phyloP scores from a whole-genome alignment of 306 rosid genomes.

The Quercus glauca region DNA sequence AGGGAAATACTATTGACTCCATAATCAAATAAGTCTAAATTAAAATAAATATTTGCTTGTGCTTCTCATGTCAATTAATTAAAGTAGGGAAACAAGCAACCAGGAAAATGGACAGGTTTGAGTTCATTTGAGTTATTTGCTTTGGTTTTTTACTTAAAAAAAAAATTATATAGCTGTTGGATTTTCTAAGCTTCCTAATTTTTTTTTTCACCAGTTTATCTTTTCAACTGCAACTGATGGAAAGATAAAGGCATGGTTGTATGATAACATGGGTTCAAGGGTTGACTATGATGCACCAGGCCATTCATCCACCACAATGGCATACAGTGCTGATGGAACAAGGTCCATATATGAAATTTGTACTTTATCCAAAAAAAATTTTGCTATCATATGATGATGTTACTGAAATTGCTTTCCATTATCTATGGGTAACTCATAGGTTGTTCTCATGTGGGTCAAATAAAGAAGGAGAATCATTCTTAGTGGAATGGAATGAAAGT shows the following conservation, averaged over 20 bases:
- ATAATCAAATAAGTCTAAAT: too few relatives aligned
- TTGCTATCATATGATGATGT: conserved; percentile 12
- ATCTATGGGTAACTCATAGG: conserved; percentile 42
- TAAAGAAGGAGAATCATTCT: conserved; percentile 94
- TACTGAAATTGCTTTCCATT: conserved; percentile 11
- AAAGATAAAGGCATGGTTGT: conserved; percentile 99
- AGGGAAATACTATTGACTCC: too few relatives aligned
- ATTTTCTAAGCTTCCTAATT: conserved; percentile 7
- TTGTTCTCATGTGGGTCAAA: conserved; percentile 95
- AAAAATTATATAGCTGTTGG: not conserved
- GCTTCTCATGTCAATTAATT: not conserved
- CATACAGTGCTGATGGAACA: conserved; percentile 93
- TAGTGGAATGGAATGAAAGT: conserved; percentile 99
- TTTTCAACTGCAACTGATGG: conserved; percentile 99
- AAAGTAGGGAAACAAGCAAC: not conserved
- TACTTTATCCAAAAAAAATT: not conserved
- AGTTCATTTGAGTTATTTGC: not conserved
- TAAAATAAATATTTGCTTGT: too few relatives aligned
- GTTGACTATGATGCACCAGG: conserved; percentile 99
- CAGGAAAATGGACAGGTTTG: not conserved
- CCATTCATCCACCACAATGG: conserved; percentile 90
- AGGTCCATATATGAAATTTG: conserved; percentile 47
- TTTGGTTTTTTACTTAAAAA: not conserved
- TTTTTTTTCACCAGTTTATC: conserved; percentile 58
- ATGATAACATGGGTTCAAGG: conserved; percentile 95